A percentile compares a stretch with the other conserved stretches of the same genome.
phyloP scores from a whole-genome alignment of 164 flowering plant species.

The Kalanchoe fedtschenkoi region DNA sequence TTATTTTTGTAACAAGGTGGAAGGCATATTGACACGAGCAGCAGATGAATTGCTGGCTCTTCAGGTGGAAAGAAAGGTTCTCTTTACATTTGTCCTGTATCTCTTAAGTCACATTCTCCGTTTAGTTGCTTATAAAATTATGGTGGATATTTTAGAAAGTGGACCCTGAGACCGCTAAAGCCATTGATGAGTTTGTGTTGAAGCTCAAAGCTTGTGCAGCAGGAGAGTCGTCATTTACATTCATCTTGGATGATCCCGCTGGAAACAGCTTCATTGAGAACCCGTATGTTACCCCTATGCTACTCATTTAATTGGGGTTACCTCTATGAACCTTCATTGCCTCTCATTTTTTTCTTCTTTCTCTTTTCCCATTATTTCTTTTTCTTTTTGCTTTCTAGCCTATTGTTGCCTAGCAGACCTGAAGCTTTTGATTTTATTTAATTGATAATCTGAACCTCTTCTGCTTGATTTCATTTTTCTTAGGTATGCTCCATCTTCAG shows the following conservation, averaged over 20 bases:
- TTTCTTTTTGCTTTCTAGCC: not conserved
- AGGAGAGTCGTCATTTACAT: conserved; percentile 60
- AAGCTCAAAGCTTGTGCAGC: conserved; percentile 70
- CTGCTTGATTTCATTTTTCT: not conserved
- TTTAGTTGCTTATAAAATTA: not conserved
- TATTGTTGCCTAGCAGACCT: not conserved
- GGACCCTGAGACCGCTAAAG: conserved; percentile 80
- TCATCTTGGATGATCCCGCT: conserved; percentile 89
- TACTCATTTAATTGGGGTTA: not conserved
- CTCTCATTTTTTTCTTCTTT: not conserved
- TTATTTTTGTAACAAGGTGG: conserved; percentile 38
- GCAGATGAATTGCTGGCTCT: conserved; percentile 63
- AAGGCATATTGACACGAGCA: conserved; percentile 75
- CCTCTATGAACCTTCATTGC: not conserved
- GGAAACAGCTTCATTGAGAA: conserved; percentile 98
- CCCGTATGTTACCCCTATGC: conserved; percentile 41
- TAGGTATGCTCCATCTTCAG: conserved; percentile 80
- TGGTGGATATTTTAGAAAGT: conserved; percentile 46
- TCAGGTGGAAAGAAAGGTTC: conserved; percentile 88
- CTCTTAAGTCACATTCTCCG: not conserved
- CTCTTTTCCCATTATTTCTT: not conserved
- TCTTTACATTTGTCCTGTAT: not conserved
- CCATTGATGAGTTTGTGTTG: conserved; percentile 63
- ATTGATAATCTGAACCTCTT: not conserved
- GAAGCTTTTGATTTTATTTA: conserved; percentile 2